Evolutionary conservation across 192 early-diverging fungal species (phyloP), one percentile per base, ranked within the genome.

Genomic region (Linnemannia exigua): DNA sequence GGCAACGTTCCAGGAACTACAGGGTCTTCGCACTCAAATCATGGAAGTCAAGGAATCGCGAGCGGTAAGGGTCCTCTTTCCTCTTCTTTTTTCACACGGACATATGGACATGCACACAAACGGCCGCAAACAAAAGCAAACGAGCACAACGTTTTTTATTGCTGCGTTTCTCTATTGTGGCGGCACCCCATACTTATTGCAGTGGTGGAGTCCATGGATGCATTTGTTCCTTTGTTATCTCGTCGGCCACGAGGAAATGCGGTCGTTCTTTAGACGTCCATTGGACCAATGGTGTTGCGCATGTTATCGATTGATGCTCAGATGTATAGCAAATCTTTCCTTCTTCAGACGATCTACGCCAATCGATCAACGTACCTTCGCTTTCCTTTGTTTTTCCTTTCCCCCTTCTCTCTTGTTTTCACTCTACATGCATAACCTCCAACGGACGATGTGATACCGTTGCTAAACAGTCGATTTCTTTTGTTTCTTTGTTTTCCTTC

Each of bases 31-130:
- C 48, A 84, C 92, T 58, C 93, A 96, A 72, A 96, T 98, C 72
- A 83, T 94, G 51, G 91, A 94, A 41, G 95, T 97, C 37, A 98
- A 98, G 85, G 95, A 97, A 71, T 82, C 90, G 11, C 93, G 92
- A 67, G 86, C 78, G 61, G 91, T 91, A 87, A 63, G 58, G 25
- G 58, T 15, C 58, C 31, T 28, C 14, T 63, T 61, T n/a, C 52
- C 22, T 54, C 9, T 54, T 58, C 9, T 58, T 63, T 63, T 63
- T 63, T 63, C 58, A 31, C 28, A 63, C 28, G 28, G 28, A 63
- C 58, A 63, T 63, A 63, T 14, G 28, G 28, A 63, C 58, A 63
- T 63, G 11, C 28, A 63, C 28, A 63, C 12, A 12, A n/a, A 31
- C 58, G 25, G 7, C 19, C 22, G 5, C 51, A 54, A 44, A 44